These are phyloP conservation scores for Neurospora sp. DNA, from an alignment of 2,329 filamentous ascomycete genomes.

Conservation along the genomic window DNA sequence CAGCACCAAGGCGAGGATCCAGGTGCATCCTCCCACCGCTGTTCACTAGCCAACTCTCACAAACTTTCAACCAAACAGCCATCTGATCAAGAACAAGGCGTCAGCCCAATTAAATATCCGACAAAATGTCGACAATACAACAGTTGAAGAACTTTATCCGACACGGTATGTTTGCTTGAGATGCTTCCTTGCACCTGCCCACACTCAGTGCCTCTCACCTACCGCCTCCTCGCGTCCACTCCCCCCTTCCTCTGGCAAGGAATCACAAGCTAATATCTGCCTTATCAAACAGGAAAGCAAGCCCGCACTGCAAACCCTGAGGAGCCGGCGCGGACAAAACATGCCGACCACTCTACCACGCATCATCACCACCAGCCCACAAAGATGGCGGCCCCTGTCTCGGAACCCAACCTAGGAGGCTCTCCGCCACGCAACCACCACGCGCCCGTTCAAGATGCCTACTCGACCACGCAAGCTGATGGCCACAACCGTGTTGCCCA, in stretches of 20 bases:
- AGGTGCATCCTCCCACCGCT: neutral
- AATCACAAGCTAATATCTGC: constrained; percentile 23
- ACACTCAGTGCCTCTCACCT: neutral
- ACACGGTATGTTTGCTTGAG: constrained; percentile 50
- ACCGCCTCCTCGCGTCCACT: neutral
- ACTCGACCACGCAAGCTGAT: constrained; percentile 50
- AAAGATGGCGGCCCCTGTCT: constrained; percentile 31
- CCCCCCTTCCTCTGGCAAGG: neutral
- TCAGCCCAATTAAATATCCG: neutral
- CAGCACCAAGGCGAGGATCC: neutral
- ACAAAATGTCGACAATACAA: constrained; percentile 66
- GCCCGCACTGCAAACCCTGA: constrained; percentile 57
- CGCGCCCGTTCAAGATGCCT: constrained; percentile 41
- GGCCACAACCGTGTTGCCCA: constrained; percentile 59
- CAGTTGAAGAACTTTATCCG: constrained; percentile 97
- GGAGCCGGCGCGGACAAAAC: constrained; percentile 39
- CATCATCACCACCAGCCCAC: constrained; percentile 43
- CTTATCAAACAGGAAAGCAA: constrained; percentile 60
- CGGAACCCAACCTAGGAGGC: constrained; percentile 33
- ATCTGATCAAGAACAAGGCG: neutral
- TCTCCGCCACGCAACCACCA: constrained; percentile 37
- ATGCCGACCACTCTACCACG: constrained; percentile 35
- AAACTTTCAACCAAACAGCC: neutral
- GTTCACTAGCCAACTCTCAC: neutral
- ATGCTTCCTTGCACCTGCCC: neutral